A percentile compares a stretch with the other conserved stretches of the same genome.
Conservation (phyloP, 495 filamentous ascomycete genomes). For the Letharia columbiana region DNA sequence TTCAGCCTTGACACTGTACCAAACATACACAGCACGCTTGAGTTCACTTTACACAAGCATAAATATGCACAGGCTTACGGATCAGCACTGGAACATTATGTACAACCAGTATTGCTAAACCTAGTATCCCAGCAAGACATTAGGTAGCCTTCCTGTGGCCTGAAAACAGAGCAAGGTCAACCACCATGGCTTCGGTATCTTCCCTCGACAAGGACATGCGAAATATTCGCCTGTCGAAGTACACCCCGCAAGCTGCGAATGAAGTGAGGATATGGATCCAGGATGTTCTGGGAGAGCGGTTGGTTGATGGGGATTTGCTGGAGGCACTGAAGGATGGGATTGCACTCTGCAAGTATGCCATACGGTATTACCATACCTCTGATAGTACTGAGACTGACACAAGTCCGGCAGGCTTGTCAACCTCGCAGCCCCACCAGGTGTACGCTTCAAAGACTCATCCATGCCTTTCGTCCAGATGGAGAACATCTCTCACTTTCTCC, state of each 20-base stretch:
- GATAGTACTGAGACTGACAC: neutral
- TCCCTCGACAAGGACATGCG: conserved; percentile 94
- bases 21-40: neutral
- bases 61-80: neutral
- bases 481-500: conserved; percentile 94
- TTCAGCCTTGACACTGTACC: neutral
- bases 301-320: conserved; percentile 68
- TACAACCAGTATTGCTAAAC: neutral
- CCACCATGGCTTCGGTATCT: conserved; percentile 81
- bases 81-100: neutral
- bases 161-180: neutral
- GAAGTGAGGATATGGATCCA: conserved; percentile 87
- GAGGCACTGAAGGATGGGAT: conserved; percentile 83
- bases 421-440: conserved; percentile 64
- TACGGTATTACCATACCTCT: conserved; percentile 23
- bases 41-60: neutral
- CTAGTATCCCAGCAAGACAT: neutral
- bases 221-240: conserved; percentile 84
- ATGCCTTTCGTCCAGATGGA: conserved; percentile 99
- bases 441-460: conserved; percentile 67
- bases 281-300: conserved; percentile 60
- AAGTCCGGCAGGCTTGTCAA: conserved; percentile 61
- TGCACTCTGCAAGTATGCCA: conserved; percentile 73
- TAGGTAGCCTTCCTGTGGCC: neutral
- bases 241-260: conserved; percentile 84